A percentile compares a stretch with the other conserved stretches of the same genome.
These are phyloP conservation scores for Tricholoma terreum DNA, from an alignment of 768 basidiomycete genomes.

Conservation along the genomic window DNA sequence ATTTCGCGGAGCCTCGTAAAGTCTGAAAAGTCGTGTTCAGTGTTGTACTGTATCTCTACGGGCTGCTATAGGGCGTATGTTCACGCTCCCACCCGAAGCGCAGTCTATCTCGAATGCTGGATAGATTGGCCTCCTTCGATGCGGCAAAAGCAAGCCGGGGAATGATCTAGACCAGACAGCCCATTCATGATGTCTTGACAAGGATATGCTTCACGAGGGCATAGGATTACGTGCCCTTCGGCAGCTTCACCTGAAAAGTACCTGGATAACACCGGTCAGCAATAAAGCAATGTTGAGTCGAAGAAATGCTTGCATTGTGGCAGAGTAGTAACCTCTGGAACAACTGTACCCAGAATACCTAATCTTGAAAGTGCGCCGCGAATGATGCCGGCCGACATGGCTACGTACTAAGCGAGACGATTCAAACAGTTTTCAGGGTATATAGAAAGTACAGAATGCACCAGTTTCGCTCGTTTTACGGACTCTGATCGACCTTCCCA, in stretches of 20 bases:
- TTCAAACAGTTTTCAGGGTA: background rate
- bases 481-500: conserved; percentile 77
- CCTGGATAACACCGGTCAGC: conserved; percentile 38
- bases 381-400: conserved; percentile 81
- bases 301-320: conserved; percentile 68
- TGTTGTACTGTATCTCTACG: no score
- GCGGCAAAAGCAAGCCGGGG: no score
- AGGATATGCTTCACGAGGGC: no score
- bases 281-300: background rate
- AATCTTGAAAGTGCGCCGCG: conserved; percentile 77
- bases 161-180: no score
- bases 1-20: no score
- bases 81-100: no score
- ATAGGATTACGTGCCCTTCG: conserved; percentile 46
- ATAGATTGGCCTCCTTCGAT: no score
- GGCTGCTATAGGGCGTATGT: no score
- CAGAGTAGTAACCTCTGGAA: conserved; percentile 73
- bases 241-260: conserved; percentile 81
- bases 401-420: conserved; percentile 58
- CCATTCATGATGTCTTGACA: no score
- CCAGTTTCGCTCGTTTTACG: conserved; percentile 65
- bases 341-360: conserved; percentile 72
- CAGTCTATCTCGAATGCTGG: no score
- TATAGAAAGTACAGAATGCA: conserved; percentile 31
- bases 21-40: no score